Evolutionary conservation across 2,329 filamentous ascomycete genomes (phyloP).

Genomic region (Colletotrichum ledebouriae): DNA sequence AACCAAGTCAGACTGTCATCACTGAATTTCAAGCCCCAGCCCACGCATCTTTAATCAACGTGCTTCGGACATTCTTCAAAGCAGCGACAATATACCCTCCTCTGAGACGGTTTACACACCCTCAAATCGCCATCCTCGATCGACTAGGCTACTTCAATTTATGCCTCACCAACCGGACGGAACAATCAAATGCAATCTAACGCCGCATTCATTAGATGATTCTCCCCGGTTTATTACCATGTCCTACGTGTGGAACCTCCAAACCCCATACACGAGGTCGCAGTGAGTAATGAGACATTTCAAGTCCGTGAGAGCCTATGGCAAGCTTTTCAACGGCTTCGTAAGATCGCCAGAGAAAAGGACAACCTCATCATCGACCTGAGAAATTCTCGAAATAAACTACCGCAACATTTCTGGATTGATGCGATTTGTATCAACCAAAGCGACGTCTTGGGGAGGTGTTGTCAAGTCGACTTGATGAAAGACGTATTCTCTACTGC

Average conservation of each 20-base stretch:
- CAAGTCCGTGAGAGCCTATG: constrained; percentile 17
- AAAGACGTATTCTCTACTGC: constrained; percentile 54
- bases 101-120: not conserved
- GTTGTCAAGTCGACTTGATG: constrained; percentile 55
- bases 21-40: not conserved
- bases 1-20: no score
- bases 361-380: constrained; percentile 3
- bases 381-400: not conserved
- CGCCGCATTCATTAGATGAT: not conserved
- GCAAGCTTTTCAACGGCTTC: constrained; percentile 16
- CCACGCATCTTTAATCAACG: not conserved
- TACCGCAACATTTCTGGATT: constrained; percentile 46
- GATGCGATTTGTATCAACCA: constrained; percentile 50
- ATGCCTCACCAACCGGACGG: not conserved
- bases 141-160: constrained; percentile 17
- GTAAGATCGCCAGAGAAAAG: not conserved
- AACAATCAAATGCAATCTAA: not conserved
- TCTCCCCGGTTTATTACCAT: constrained; percentile 44
- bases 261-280: constrained; percentile 1
- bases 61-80: not conserved
- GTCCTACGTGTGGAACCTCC: constrained; percentile 45
- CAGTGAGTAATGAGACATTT: not conserved
- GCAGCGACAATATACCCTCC: not conserved
- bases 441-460: constrained; percentile 51
- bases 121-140: constrained; percentile 1